Evolutionary conservation across 1,284 basidiomycete genomes (phyloP), one percentile per base, ranked within the genome.

Genomic region (Leucoagaricus sp.): DNA sequence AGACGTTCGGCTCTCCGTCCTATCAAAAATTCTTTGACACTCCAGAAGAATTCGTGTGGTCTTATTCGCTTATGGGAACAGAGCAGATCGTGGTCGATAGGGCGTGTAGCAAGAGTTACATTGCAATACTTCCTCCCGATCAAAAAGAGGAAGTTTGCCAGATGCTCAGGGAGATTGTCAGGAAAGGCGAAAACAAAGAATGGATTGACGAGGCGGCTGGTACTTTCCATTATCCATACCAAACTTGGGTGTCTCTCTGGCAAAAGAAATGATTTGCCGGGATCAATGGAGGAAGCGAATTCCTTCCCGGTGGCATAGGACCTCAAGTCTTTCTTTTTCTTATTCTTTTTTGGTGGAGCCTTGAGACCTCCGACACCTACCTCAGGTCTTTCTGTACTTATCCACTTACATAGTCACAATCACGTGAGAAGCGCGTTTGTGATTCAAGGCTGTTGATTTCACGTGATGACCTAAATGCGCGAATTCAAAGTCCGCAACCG

Each of bases 41-140:
- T 13, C 83, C 76, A 2, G 69, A 82, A 59, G 86, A 89, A 67
- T 73, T 75, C 57, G 66, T 69, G 23, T 88, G 82, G 77, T 59
- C 68, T 4, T 82, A 83, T 57, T 64, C 68, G 7, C 70, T 88
- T 13, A 70, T 74, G 12, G 75, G 76, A 0, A 83, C 81, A 2
- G 68, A 74, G 26, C 72, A 84, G n/a, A 75, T 74, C 19, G 81
- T 80, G 10, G 67, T 84, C n/a, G 73, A 88, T 54, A 76, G 90
- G 49, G 86, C 83, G 0, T 73, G 71, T 53, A 91, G 83, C 73
- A 91, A 91, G 74, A 91, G 89, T 65, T 92, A 90, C 65, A 83
- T 91, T 38, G 74, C 84, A 0, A 64, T 88, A 10, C 73, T 89
- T 19, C 71, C 79, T 1, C 75, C 78, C 0, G 78, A 81, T 1